phyloP scores from a whole-genome alignment of 2,329 filamentous ascomycete species.

The Dactylellina parvicollis region DNA sequence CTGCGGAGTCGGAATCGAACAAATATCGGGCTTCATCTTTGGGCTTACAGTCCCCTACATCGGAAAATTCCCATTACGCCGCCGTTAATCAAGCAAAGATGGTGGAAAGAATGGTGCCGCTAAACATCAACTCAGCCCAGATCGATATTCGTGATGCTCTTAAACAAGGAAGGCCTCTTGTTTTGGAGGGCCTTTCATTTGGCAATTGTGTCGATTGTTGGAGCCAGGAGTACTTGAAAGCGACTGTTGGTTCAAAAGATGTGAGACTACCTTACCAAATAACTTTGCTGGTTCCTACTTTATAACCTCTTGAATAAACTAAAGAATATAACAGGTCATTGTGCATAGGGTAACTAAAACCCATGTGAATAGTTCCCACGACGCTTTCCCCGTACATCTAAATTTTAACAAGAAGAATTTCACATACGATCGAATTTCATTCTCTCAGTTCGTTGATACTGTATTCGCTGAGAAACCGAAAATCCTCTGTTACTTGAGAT shows the following conservation, averaged over 20 bases:
- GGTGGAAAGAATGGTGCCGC: slow-evolving; percentile 12
- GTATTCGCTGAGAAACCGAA: slow-evolving; percentile 57
- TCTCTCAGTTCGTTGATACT: slow-evolving; percentile 73
- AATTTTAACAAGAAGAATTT: slow-evolving; percentile 88
- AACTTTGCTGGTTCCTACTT: background rate
- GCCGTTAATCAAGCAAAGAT: background rate
- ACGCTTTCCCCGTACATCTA: slow-evolving; percentile 68
- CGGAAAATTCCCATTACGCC: background rate
- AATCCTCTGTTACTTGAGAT: slow-evolving; percentile 36
- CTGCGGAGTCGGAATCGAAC: background rate
- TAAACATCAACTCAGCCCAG: background rate
- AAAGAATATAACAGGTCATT: slow-evolving; percentile 67
- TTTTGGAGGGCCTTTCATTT: slow-evolving; percentile 73
- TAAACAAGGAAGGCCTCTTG: slow-evolving; percentile 64
- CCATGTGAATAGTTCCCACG: slow-evolving; percentile 55
- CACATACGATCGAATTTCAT: slow-evolving; percentile 73
- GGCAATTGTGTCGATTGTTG: slow-evolving; percentile 75
- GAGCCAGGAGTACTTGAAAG: slow-evolving; percentile 74
- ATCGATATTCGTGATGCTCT: slow-evolving; percentile 8
- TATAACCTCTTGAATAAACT: too few relatives aligned
- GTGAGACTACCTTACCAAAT: slow-evolving; percentile 61
- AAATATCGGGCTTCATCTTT: background rate
- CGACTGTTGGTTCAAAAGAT: slow-evolving; percentile 72
- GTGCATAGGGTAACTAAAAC: slow-evolving; percentile 72
- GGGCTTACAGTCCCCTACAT: background rate